phyloP scores from a whole-genome alignment of 805 yeast species.

The Alloascoidea hylecoeti region DNA sequence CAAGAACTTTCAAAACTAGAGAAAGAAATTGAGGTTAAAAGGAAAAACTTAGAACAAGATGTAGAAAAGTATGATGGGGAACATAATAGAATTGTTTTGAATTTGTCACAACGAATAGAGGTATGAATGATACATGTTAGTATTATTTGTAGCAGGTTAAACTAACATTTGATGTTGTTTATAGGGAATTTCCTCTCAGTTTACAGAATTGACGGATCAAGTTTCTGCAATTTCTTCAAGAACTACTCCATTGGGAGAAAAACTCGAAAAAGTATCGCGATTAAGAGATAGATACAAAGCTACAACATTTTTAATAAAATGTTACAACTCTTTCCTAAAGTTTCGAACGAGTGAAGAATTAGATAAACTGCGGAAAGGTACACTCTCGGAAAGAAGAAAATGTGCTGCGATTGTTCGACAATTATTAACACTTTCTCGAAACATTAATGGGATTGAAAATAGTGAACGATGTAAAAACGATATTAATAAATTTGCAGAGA shows the following conservation, averaged over 20 bases:
- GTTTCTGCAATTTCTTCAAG: constrained; percentile 43
- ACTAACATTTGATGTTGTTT: not conserved
- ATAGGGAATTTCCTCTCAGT: constrained; percentile 24
- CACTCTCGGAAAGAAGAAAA: constrained; percentile 38
- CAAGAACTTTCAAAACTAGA: constrained; percentile 52
- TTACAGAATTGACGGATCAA: constrained; percentile 33
- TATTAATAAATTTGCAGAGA: constrained; percentile 62
- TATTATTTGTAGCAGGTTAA: not conserved
- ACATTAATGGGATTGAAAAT: constrained; percentile 25
- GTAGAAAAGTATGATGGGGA: constrained; percentile 47
- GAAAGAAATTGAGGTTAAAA: constrained; percentile 37
- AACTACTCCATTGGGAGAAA: constrained; percentile 58
- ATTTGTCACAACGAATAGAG: constrained; percentile 33
- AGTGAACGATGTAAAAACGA: constrained; percentile 13
- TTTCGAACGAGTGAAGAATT: constrained; percentile 38
- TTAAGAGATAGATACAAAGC: constrained; percentile 62
- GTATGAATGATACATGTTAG: constrained; percentile 1
- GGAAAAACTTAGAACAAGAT: constrained; percentile 35
- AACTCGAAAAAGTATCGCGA: constrained; percentile 50
- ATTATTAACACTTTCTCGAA: constrained; percentile 46
- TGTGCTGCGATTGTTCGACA: constrained; percentile 63
- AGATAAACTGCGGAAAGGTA: constrained; percentile 37
- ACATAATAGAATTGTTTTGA: constrained; percentile 54
- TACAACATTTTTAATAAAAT: constrained; percentile 58
- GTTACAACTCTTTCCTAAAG: constrained; percentile 67